Evolutionary conservation across 2,329 filamentous ascomycete genomes (phyloP).

Genomic region (Cytospora mali): DNA sequence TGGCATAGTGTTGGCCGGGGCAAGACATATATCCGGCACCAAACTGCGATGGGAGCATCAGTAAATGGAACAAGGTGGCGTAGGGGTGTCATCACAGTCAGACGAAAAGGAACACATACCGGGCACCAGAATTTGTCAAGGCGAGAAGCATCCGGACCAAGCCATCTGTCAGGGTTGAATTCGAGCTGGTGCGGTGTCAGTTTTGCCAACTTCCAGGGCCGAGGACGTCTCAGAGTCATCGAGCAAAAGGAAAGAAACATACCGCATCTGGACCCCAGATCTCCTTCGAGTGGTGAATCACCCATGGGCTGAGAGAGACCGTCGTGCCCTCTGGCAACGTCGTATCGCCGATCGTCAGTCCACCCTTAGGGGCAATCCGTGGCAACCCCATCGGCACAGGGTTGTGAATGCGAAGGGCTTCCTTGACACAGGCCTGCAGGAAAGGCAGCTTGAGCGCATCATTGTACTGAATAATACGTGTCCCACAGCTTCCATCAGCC

Average conservation of each 20-base stretch:
- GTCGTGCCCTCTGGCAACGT: slow-evolving; percentile 36
- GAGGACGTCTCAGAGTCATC: not conserved
- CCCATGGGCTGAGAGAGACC: slow-evolving; percentile 34
- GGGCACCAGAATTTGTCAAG: slow-evolving; percentile 34
- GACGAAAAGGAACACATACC: slow-evolving; percentile 22
- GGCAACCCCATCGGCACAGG: slow-evolving; percentile 37
- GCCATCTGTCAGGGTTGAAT: slow-evolving; percentile 34
- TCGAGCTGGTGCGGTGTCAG: slow-evolving; percentile 19
- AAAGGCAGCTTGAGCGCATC: slow-evolving; percentile 38
- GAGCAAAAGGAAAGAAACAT: not conserved
- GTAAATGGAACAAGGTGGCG: not conserved
- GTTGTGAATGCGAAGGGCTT: slow-evolving; percentile 36
- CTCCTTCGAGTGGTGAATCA: slow-evolving; percentile 35
- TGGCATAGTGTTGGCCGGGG: slow-evolving; percentile 29
- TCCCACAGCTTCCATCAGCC: slow-evolving; percentile 23
- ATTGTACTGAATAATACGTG: slow-evolving; percentile 30
- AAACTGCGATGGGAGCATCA: slow-evolving; percentile 9
- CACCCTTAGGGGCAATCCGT: slow-evolving; percentile 34
- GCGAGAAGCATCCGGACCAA: slow-evolving; percentile 26
- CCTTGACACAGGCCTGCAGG: slow-evolving; percentile 41
- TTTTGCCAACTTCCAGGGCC: not conserved
- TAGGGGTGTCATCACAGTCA: not conserved
- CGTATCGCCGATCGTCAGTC: slow-evolving; percentile 33
- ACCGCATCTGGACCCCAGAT: slow-evolving; percentile 32
- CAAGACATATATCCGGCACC: slow-evolving; percentile 29